Evolutionary conservation across 495 filamentous ascomycete species (phyloP).

Genomic region (Pseudevernia furfuracea): DNA sequence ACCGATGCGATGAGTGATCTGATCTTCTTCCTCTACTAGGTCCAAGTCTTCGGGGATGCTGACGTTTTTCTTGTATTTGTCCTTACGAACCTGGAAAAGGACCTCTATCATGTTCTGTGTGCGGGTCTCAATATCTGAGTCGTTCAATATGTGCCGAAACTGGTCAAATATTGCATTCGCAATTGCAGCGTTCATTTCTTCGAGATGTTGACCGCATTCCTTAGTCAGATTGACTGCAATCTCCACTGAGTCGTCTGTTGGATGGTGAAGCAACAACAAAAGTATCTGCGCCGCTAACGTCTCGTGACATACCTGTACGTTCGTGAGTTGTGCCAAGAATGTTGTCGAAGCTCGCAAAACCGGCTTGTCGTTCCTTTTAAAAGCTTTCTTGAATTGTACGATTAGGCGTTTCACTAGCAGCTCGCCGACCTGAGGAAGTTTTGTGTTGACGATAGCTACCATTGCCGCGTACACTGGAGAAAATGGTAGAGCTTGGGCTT

Average conservation of each 20-base stretch:
- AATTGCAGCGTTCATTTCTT: slow-evolving; percentile 84
- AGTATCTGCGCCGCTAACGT: slow-evolving; percentile 87
- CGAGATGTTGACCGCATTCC: slow-evolving; percentile 86
- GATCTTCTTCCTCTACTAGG: slow-evolving; percentile 92
- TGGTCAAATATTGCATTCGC: slow-evolving; percentile 88
- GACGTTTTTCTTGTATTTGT: slow-evolving; percentile 90
- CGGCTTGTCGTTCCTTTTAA: slow-evolving; percentile 93
- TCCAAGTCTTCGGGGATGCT: slow-evolving; percentile 89
- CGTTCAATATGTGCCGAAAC: slow-evolving; percentile 88
- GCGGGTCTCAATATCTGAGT: slow-evolving; percentile 90
- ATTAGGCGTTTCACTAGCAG: slow-evolving; percentile 78
- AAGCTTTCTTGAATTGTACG: slow-evolving; percentile 89
- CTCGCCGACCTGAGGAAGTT: slow-evolving; percentile 89
- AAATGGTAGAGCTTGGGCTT: slow-evolving; percentile 92
- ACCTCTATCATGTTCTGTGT: slow-evolving; percentile 99
- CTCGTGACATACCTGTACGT: slow-evolving; percentile 92
- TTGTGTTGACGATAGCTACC: slow-evolving; percentile 95
- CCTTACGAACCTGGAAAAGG: slow-evolving; percentile 91
- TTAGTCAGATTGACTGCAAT: slow-evolving; percentile 87
- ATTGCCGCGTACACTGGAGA: slow-evolving; percentile 92
- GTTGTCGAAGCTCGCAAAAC: slow-evolving; percentile 85
- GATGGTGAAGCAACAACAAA: slow-evolving; percentile 79
- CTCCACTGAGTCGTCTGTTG: slow-evolving; percentile 95
- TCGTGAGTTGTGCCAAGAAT: slow-evolving; percentile 91
- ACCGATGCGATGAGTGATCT: slow-evolving; percentile 78